Evolutionary conservation across 768 basidiomycete species (phyloP).

Genomic region (Cystobasidium tubakii): DNA sequence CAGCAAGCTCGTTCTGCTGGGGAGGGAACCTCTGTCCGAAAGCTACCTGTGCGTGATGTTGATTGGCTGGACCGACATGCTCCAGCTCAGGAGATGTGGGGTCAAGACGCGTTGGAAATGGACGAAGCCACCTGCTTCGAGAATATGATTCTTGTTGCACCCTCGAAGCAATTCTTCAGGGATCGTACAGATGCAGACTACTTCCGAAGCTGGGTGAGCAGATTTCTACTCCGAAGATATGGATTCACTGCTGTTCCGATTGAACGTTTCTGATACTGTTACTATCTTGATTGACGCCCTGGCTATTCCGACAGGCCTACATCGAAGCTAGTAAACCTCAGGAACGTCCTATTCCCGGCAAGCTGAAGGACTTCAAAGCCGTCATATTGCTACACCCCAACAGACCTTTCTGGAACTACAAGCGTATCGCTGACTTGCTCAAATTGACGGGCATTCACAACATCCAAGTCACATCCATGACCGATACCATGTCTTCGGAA

Average conservation of each 20-base stretch:
- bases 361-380: not conserved
- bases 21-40: not conserved
- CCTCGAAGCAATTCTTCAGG: not conserved
- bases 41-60: not conserved
- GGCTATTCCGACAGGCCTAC: not conserved
- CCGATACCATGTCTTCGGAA: not conserved
- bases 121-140: not conserved
- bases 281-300: no score
- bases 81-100: not conserved
- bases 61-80: not conserved
- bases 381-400: not conserved
- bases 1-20: not conserved
- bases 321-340: not conserved
- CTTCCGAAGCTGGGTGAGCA: not conserved
- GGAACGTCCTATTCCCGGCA: not conserved
- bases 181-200: not conserved
- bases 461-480: not conserved
- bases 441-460: not conserved
- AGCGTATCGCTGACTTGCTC: not conserved
- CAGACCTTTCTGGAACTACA: not conserved
- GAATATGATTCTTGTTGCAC: not conserved
- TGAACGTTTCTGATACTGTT: no score
- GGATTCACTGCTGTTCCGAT: no score
- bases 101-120: not conserved
- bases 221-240: no score